phyloP scores from a whole-genome alignment of 2,329 filamentous ascomycete species.

The Biscogniauxia mediterranea region DNA sequence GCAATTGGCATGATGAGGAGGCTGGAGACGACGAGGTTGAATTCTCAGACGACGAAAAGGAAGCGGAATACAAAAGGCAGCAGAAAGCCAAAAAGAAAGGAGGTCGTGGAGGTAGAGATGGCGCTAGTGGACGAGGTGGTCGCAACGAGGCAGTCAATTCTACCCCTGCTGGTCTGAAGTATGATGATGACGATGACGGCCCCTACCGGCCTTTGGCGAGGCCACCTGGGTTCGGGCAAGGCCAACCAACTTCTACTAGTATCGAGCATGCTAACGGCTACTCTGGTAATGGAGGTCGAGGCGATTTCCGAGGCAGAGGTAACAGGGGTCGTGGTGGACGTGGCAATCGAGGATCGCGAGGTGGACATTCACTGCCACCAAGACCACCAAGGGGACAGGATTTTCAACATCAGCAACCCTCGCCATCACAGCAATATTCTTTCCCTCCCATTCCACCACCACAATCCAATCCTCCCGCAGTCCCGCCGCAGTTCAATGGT shows the following conservation, averaged over 20 bases:
- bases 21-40: conserved; percentile 82
- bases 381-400: conserved; percentile 29
- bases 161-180: conserved; percentile 52
- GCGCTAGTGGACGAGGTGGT: conserved; percentile 34
- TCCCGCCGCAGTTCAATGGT: conserved; percentile 34
- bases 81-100: conserved; percentile 63
- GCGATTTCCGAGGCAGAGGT: conserved; percentile 48
- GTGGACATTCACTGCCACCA: conserved; percentile 43
- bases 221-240: conserved; percentile 60
- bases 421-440: conserved; percentile 30
- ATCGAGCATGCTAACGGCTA: conserved; percentile 40
- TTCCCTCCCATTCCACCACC: conserved; percentile 26
- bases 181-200: conserved; percentile 70
- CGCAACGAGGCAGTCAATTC: conserved; percentile 37
- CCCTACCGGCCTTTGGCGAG: conserved; percentile 70
- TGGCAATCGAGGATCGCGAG: conserved; percentile 39
- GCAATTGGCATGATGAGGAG: conserved; percentile 93
- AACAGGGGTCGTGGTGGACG: conserved; percentile 39
- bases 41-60: conserved; percentile 95
- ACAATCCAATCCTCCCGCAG: conserved; percentile 26
- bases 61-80: conserved; percentile 74
- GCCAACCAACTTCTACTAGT: conserved; percentile 38
- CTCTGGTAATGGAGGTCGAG: conserved; percentile 38
- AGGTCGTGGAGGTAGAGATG: conserved; percentile 38
- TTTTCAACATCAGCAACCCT: conserved; percentile 39